These are phyloP conservation scores for Globisporangium abappressorium DNA, from an alignment of 352 stramenopile genomes.

Conservation along the genomic window DNA sequence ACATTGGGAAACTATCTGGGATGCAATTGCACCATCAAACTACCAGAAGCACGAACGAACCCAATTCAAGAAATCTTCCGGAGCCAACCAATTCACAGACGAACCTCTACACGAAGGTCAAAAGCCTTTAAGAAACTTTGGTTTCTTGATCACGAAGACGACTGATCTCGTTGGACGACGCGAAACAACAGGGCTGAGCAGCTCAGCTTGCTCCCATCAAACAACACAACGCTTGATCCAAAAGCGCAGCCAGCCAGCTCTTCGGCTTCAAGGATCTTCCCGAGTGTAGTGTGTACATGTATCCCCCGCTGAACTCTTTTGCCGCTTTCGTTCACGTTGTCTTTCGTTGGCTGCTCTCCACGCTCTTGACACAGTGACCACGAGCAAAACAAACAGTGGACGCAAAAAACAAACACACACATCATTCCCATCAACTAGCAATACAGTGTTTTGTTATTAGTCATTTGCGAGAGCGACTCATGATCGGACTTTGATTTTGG, in stretches of 20 bases:
- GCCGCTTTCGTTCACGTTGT: background rate
- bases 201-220: background rate
- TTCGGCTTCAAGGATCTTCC: background rate
- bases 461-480: background rate
- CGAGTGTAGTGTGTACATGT: too few species aligned
- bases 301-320: background rate
- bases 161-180: conserved; percentile 7
- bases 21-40: background rate
- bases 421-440: too few species aligned
- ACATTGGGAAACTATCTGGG: background rate
- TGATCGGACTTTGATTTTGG: background rate
- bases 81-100: background rate
- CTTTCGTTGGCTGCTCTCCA: background rate
- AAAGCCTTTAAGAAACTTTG: background rate
- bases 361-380: background rate
- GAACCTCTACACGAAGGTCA: background rate
- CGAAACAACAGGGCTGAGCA: background rate
- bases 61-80: background rate
- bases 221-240: background rate
- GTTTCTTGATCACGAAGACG: background rate
- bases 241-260: background rate
- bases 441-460: background rate
- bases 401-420: background rate
- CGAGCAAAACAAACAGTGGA: background rate
- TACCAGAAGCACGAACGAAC: background rate